Evolutionary conservation across 371 early-diverging fungal species (phyloP), one percentile per base, ranked within the genome.

Genomic region (Rhizopus sp.): DNA sequence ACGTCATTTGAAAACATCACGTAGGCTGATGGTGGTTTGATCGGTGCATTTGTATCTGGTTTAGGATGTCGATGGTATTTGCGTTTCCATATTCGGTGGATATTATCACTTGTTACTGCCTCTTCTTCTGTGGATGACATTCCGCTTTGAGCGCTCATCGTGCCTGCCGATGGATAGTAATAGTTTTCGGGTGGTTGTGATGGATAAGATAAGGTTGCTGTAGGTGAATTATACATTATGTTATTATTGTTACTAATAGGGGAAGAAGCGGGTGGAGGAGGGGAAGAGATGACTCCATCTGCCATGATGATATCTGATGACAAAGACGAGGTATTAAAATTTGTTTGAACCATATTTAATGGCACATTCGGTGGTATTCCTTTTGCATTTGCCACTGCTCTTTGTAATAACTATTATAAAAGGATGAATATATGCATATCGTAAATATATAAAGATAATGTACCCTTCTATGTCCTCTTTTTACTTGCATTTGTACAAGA

Each of bases 21-120:
- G 63, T 83, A 83, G 0, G 84, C 84, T 3, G 84, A 82, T 12
- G 72, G 69, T 10, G 84, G 84, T 34, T 80, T 82, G 23, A 68
- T 41, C 5, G 84, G 84, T 10, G 77, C 82, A 35, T 80, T 78
- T 9, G 68, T 60, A 53, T 83, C 84, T 10, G 76, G 63, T 52
- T 78, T 82, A 0, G 84, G 75, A 53, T 78, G 81, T 15, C 84
- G 65, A 32, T 75, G 68, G 50, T 83, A 82, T 60, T 75, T 76
- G 35, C 84, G 38, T 45, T 83, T 83, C 70, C 63, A 69, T 23
- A 48, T 50, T 13, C 66, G 62, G 53, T 55, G 57, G 3, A 64
- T 46, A 46, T 66, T 77, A 41, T 66, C 78, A 30, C 62, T 63
- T 5, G 70, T 68, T 0, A 63, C 64, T 35, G 63, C 63, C 57